Percentiles rank a stretch among this genome's conserved stretches.
Evolutionary conservation across 2,329 filamentous ascomycete species (phyloP).

Genomic region (Venturia nashicola): DNA sequence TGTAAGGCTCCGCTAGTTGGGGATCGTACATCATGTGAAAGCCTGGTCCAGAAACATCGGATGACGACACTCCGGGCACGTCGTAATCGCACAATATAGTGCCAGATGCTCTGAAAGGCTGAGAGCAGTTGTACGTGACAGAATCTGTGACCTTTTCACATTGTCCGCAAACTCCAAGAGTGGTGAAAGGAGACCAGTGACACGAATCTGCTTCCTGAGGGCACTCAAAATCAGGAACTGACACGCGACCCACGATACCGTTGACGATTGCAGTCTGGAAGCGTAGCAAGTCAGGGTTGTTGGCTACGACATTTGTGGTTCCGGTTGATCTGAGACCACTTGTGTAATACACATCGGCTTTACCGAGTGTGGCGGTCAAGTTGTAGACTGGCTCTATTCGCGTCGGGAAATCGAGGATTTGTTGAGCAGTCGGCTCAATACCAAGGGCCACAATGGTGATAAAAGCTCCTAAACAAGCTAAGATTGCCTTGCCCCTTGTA

Average conservation of each 20-base stretch:
- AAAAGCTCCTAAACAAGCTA: slow-evolving; percentile 16
- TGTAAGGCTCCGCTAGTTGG: neutral
- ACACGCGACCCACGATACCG: neutral
- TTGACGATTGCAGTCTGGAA: neutral
- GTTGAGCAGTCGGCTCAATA: slow-evolving; percentile 21
- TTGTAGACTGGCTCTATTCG: slow-evolving; percentile 12
- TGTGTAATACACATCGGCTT: neutral
- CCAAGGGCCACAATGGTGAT: slow-evolving; percentile 16
- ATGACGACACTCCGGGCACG: neutral
- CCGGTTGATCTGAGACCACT: neutral
- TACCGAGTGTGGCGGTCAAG: slow-evolving; percentile 13
- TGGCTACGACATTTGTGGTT: neutral
- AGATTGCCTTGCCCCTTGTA: slow-evolving; percentile 1
- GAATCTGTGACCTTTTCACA: slow-evolving; percentile 4
- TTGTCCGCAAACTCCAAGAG: slow-evolving; percentile 8
- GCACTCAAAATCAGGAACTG: neutral
- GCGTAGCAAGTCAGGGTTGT: neutral
- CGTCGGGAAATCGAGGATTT: slow-evolving; percentile 18
- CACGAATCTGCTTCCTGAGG: neutral
- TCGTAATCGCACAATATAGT: neutral
- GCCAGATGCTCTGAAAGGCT: neutral
- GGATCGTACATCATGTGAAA: neutral
- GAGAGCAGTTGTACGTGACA: neutral
- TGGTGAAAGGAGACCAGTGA: slow-evolving; percentile 7
- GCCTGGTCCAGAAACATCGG: neutral